A percentile compares a stretch with the other conserved stretches of the same genome.
Evolutionary conservation across 2,329 filamentous ascomycete genomes (phyloP).

Genomic region (Fusarium tupiense): DNA sequence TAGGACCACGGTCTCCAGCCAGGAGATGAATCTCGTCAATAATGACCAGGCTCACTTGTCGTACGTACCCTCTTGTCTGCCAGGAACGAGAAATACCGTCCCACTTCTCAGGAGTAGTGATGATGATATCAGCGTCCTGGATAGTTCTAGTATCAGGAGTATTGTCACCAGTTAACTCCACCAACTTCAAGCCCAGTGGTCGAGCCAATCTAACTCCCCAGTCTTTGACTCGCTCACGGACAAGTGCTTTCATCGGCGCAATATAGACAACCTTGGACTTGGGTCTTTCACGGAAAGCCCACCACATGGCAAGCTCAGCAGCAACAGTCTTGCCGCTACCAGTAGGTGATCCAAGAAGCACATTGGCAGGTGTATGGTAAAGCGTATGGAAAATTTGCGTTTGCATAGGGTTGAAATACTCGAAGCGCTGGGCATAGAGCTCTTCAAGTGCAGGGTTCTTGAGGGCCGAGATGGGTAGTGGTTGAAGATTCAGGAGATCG

Average conservation of each 20-base stretch:
- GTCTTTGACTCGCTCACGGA: conserved; percentile 94
- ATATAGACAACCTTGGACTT: conserved; percentile 99
- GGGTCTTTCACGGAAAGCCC: conserved; percentile 93
- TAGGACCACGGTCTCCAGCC: conserved; percentile 95
- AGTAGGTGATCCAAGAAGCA: conserved; percentile 93
- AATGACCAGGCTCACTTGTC: conserved; percentile 93
- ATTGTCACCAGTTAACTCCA: conserved; percentile 96
- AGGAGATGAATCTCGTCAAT: conserved; percentile 98
- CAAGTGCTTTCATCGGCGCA: conserved; percentile 98
- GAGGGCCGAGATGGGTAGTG: conserved; percentile 84
- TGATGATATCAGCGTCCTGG: conserved; percentile 94
- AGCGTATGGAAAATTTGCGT: conserved; percentile 98
- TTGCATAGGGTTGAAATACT: conserved; percentile 99
- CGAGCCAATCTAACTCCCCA: conserved; percentile 85
- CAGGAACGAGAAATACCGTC: conserved; percentile 99
- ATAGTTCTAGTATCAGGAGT: conserved; percentile 97
- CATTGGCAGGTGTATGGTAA: conserved; percentile 91
- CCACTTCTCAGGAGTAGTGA: conserved; percentile 99
- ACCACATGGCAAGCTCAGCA: conserved; percentile 98
- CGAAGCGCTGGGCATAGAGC: conserved; percentile 87
- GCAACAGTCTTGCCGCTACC: conserved; percentile 98
- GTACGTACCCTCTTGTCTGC: conserved; percentile 96
- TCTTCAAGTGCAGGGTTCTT: conserved; percentile 90
- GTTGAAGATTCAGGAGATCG: conserved; percentile 90
- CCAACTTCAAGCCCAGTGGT: conserved; percentile 87